phyloP scores from a whole-genome alignment of 116 monocot species.

The Phalaenopsis hybrid region DNA sequence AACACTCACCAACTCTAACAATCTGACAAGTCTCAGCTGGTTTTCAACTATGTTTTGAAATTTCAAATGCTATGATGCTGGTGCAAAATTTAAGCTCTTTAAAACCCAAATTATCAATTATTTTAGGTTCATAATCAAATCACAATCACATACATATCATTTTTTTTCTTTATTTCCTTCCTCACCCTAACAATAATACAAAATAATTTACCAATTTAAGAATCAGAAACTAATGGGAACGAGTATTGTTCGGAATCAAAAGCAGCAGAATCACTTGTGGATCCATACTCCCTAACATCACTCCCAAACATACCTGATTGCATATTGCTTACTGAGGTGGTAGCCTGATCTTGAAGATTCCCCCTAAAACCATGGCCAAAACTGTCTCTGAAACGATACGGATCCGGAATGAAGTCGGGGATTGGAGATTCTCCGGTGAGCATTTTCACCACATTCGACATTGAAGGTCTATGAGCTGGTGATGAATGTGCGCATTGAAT shows the following conservation, averaged over 20 bases:
- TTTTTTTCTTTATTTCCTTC: neutral
- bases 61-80: neutral
- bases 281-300: constrained; percentile 1
- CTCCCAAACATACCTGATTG: neutral
- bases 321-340: neutral
- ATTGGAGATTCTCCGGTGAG: constrained; percentile 18
- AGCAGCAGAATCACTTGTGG: constrained; percentile 1
- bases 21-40: too few relatives aligned
- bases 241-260: neutral
- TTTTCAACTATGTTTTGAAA: too few relatives aligned
- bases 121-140: neutral
- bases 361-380: neutral
- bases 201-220: neutral
- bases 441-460: constrained; percentile 26
- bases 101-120: neutral
- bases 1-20: too few relatives aligned
- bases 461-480: constrained; percentile 26
- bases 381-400: constrained; percentile 7
- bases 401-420: constrained; percentile 6
- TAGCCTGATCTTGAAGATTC: neutral
- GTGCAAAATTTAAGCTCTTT: neutral
- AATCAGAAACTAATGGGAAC: neutral
- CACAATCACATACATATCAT: neutral
- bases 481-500: constrained; percentile 28
- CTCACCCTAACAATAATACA: neutral